Percentiles rank a stretch among this genome's conserved stretches.
Evolutionary conservation across 306 rosid genomes (phyloP).

Genomic region (Cucumis cinereus): DNA sequence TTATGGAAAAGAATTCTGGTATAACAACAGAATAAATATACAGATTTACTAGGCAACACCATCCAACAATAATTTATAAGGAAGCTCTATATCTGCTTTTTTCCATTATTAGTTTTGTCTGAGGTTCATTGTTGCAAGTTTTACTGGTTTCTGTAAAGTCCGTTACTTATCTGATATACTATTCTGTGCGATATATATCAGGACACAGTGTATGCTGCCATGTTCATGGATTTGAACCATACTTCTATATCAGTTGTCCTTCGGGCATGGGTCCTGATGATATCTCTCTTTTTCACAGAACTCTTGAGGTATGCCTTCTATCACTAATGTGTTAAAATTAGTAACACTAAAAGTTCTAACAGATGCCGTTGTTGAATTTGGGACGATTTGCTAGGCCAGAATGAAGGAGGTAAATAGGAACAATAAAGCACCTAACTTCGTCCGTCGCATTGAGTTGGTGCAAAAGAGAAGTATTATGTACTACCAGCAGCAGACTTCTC

Average conservation of each 20-base stretch:
- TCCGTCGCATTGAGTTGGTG: slow-evolving; percentile 68
- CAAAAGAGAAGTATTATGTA: slow-evolving; percentile 82
- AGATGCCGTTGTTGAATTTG: slow-evolving; percentile 4
- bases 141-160: neutral
- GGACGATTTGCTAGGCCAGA: slow-evolving; percentile 40
- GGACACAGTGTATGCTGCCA: slow-evolving; percentile 93
- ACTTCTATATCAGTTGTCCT: slow-evolving; percentile 77
- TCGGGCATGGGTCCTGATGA: slow-evolving; percentile 94
- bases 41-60: neutral
- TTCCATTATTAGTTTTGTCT: neutral
- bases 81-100: neutral
- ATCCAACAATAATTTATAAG: neutral
- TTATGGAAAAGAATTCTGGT: neutral
- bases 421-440: slow-evolving; percentile 46
- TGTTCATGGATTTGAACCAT: slow-evolving; percentile 95
- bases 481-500: slow-evolving; percentile 63
- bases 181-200: slow-evolving; percentile 13
- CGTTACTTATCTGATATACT: neutral
- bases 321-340: neutral
- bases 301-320: slow-evolving; percentile 57
- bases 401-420: slow-evolving; percentile 87
- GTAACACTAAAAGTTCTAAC: neutral
- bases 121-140: neutral
- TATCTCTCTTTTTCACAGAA: slow-evolving; percentile 54
- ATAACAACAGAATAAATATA: neutral